A percentile compares a stretch with the other conserved stretches of the same genome.
phyloP scores from a whole-genome alignment of 352 stramenopile species.

The Phytophthora vignae region DNA sequence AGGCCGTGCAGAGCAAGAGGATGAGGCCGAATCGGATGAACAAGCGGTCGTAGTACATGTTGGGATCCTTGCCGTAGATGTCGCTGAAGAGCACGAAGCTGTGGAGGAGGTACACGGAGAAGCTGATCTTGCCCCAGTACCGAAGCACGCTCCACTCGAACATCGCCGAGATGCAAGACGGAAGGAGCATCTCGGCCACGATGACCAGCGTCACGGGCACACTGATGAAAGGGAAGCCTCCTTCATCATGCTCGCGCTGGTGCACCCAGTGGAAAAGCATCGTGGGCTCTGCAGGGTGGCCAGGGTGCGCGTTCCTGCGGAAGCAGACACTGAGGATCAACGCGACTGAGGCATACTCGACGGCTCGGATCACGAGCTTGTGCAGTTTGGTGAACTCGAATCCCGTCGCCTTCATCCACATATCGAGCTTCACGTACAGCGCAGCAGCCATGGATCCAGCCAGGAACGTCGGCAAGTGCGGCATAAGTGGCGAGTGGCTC shows the following conservation, averaged over 20 bases:
- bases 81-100: constrained; percentile 56
- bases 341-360: constrained; percentile 30
- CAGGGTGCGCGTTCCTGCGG: constrained; percentile 21
- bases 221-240: constrained; percentile 46
- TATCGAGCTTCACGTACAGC: constrained; percentile 41
- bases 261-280: constrained; percentile 53
- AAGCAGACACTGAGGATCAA: constrained; percentile 49
- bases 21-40: constrained; percentile 44
- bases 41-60: constrained; percentile 42
- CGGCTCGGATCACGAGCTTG: constrained; percentile 18
- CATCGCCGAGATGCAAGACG: constrained; percentile 41
- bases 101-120: constrained; percentile 61
- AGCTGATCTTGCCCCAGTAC: constrained; percentile 63
- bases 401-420: constrained; percentile 24
- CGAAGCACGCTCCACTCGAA: constrained; percentile 53
- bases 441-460: constrained; percentile 51
- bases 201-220: constrained; percentile 44
- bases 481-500: constrained; percentile 37
- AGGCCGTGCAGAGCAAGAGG: constrained; percentile 36
- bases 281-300: constrained; percentile 21
- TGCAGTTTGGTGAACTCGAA: constrained; percentile 35
- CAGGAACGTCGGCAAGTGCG: constrained; percentile 51
- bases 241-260: constrained; percentile 18
- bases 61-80: constrained; percentile 29
- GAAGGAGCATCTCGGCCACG: constrained; percentile 50